Evolutionary conservation across 352 stramenopile species (phyloP), one percentile per base, ranked within the genome.

Genomic region (Peronospora destructor): DNA sequence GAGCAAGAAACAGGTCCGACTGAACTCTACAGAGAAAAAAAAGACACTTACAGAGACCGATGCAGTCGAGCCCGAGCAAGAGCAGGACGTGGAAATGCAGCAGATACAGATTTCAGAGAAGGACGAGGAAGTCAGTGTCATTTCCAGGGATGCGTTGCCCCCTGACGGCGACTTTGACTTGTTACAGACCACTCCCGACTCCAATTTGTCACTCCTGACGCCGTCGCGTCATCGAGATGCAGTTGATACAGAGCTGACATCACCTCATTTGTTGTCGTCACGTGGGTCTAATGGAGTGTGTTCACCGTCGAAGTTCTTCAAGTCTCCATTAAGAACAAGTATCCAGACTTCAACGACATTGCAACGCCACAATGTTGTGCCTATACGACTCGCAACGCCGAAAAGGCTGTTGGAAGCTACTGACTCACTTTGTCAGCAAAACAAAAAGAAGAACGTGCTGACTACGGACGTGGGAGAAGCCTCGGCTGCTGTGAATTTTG

Each of bases 231-330:
- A 63, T 45, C 45, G 45, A 25, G 13, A 10, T 28, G 37, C 25
- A 35, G 4, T 42, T 1, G 49, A 51, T 4, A 23, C 42, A 3
- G 41, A 53, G n/a, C 11, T 57, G 38, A 36, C 32, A 6, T 26
- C 40, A 39, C 74, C 66, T 3, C 66, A 59, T 4, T 50, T 50
- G 16, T 33, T 59, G 40, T 67, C 64, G 45, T 67, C 59, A 11
- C 37, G 49, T 12, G 39, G 14, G 6, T 61, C 57, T 1, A 81
- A 58, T 35, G 43, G 52, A 0, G 41, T 67, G 9, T 68, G 56
- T 21, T 92, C 79, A 2, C 82, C 82, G 4, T 90, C 82, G 10
- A 65, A 53, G 14, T 92, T 89, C 58, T 87, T 92, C 45, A 77
- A 79, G 13, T 90, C 79, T 16, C 79, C 82, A 8, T 59, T 76